phyloP scores from a whole-genome alignment of 2,329 filamentous ascomycete genomes.

The Cladosporium sphaerospermum region DNA sequence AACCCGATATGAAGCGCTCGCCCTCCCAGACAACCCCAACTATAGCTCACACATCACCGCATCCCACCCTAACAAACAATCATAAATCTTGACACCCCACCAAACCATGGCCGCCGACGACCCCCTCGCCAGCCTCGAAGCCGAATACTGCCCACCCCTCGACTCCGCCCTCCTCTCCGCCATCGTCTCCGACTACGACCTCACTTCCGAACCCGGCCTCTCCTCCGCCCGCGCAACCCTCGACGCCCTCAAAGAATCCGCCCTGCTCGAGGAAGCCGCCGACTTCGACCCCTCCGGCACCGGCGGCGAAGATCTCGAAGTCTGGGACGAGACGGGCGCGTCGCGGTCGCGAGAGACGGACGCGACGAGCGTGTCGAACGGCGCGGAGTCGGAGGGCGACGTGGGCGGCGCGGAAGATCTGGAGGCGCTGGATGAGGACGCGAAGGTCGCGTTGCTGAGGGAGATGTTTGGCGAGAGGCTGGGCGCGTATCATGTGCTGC shows the following conservation, averaged over 20 bases:
- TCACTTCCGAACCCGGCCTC: conserved; percentile 47
- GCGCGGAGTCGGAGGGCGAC: conserved; percentile 33
- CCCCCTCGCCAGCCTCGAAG: conserved; percentile 39
- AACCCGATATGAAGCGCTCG: neutral
- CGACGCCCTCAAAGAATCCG: conserved; percentile 58
- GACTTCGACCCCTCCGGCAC: conserved; percentile 75
- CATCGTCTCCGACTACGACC: conserved; percentile 67
- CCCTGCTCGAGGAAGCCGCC: conserved; percentile 60
- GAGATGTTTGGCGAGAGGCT: conserved; percentile 65
- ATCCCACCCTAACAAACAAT: neutral
- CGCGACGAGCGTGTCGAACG: conserved; percentile 42
- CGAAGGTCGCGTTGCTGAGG: conserved; percentile 58
- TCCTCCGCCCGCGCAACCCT: conserved; percentile 54
- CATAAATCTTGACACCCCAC: neutral
- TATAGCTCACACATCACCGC: neutral
- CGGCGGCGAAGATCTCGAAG: conserved; percentile 37
- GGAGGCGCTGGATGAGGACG: conserved; percentile 47
- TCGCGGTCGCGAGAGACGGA: conserved; percentile 45
- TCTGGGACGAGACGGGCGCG: conserved; percentile 32
- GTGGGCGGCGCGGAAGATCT: conserved; percentile 26
- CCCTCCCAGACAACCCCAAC: neutral
- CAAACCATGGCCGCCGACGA: conserved; percentile 22
- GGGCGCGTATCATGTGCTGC: conserved; percentile 58
- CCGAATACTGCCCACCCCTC: conserved; percentile 66
- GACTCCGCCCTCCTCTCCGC: conserved; percentile 73